Percentiles rank a stretch among this genome's conserved stretches.
phyloP scores from a whole-genome alignment of 345 rosid genomes.

The Eucalyptus marginata region DNA sequence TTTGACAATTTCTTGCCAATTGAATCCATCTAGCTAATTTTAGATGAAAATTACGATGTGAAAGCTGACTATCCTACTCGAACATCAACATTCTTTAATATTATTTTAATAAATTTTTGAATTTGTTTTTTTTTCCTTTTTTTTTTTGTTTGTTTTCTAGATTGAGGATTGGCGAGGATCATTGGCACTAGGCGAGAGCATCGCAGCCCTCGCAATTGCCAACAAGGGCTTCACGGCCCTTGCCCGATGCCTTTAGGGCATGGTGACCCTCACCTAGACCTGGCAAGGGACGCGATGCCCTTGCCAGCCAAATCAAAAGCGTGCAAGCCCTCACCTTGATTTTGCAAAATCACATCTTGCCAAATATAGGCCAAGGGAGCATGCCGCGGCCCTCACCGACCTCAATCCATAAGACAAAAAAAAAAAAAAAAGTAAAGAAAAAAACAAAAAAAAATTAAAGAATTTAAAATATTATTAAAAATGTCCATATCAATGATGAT shows the following conservation, averaged over 20 bases:
- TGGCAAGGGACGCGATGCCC: rapidly evolving
- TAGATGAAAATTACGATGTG: neutral
- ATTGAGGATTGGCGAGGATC: neutral
- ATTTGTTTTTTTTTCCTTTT: no score
- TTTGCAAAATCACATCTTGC: neutral
- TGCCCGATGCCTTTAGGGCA: no score
- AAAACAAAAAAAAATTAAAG: no score
- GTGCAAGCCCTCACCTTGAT: neutral
- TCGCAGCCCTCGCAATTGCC: rapidly evolving
- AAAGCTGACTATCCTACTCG: rapidly evolving
- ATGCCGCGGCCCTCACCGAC: neutral
- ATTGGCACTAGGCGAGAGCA: neutral
- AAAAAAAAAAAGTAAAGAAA: no score
- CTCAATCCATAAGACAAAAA: no score
- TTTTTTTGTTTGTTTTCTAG: no score
- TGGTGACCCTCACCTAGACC: no score
- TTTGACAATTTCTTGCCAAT: no score
- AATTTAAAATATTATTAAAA: no score
- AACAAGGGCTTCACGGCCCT: neutral
- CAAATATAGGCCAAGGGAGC: neutral
- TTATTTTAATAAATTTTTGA: no score
- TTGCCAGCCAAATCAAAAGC: neutral
- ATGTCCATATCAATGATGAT: rapidly evolving
- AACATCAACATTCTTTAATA: no score
- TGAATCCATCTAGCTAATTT: no score